Evolutionary conservation across 129 eudicot species (phyloP).

Genomic region (Flaveria brownii): DNA sequence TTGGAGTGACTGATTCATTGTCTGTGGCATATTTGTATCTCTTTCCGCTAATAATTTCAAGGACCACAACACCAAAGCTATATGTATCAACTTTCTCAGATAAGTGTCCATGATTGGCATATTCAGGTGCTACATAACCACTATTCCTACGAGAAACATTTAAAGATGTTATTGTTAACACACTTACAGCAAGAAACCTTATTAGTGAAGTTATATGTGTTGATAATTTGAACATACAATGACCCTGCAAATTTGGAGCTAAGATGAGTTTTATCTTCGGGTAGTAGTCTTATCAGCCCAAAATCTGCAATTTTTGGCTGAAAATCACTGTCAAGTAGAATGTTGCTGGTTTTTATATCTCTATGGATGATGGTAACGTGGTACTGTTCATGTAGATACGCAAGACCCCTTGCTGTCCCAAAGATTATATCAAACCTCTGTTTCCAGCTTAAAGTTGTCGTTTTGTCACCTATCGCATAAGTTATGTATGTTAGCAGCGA

Average conservation of each 20-base stretch:
- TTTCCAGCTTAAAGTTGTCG: constrained; percentile 57
- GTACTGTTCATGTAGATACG: constrained; percentile 67
- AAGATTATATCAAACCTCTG: constrained; percentile 60
- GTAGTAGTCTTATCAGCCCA: constrained; percentile 72
- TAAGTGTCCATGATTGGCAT: not conserved
- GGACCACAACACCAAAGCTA: not conserved
- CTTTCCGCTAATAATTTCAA: not conserved
- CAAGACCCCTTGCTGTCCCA: constrained; percentile 72
- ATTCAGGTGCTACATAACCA: not conserved
- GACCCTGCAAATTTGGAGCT: constrained; percentile 76
- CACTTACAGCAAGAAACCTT: not conserved
- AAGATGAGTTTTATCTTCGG: constrained; percentile 63
- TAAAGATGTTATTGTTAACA: not conserved
- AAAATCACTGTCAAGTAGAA: constrained; percentile 63
- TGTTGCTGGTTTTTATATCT: constrained; percentile 77
- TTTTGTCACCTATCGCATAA: constrained; percentile 48
- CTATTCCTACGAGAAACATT: not conserved
- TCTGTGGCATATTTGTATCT: not conserved
- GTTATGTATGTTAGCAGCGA: too few species aligned
- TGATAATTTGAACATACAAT: constrained; percentile 32
- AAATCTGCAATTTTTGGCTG: constrained; percentile 79
- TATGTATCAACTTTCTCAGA: constrained; percentile 5
- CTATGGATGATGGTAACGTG: constrained; percentile 75
- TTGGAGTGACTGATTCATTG: not conserved
- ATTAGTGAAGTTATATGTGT: too few species aligned